Evolutionary conservation across 495 filamentous ascomycete species (phyloP).

Genomic region (Xylaria intraflava): DNA sequence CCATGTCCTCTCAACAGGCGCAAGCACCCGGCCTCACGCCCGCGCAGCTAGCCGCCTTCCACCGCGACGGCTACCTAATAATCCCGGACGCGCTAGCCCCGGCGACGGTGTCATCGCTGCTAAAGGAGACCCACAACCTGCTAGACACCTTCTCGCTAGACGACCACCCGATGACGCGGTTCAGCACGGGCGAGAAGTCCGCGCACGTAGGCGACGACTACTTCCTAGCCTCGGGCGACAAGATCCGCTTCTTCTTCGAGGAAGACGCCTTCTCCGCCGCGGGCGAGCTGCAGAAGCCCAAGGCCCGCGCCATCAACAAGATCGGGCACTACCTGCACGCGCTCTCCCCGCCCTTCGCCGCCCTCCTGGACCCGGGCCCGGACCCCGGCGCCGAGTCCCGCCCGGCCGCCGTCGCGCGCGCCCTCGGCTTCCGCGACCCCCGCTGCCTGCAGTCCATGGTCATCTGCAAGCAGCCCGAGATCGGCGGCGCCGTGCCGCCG

Average conservation of each 20-base stretch:
- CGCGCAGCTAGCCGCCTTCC: conserved; percentile 64
- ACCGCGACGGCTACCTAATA: conserved; percentile 82
- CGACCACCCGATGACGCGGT: conserved; percentile 85
- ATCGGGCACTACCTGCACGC: conserved; percentile 88
- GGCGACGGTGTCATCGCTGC: conserved; percentile 57
- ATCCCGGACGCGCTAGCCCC: conserved; percentile 69
- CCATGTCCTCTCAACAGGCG: conserved; percentile 13
- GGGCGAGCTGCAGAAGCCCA: conserved; percentile 63
- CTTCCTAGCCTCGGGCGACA: conserved; percentile 83
- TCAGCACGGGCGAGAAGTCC: conserved; percentile 67
- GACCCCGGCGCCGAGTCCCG: conserved; percentile 23
- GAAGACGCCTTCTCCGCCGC: conserved; percentile 63
- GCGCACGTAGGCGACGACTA: conserved; percentile 91
- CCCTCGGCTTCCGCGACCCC: conserved; percentile 69
- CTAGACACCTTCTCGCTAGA: conserved; percentile 68
- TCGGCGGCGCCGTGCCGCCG: conserved; percentile 77
- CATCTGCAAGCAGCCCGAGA: conserved; percentile 96
- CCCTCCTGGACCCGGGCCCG: conserved; percentile 49
- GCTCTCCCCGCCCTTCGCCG: conserved; percentile 63
- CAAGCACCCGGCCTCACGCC: conserved; percentile 54
- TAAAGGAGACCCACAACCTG: conserved; percentile 64
- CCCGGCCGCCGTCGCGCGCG: conserved; percentile 57
- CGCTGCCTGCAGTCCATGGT: conserved; percentile 83
- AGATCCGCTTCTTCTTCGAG: conserved; percentile 96
- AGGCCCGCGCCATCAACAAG: conserved; percentile 83